Evolutionary conservation across 2,329 filamentous ascomycete species (phyloP), one percentile per base, ranked within the genome.

Genomic region (Nothophoma quercina): DNA sequence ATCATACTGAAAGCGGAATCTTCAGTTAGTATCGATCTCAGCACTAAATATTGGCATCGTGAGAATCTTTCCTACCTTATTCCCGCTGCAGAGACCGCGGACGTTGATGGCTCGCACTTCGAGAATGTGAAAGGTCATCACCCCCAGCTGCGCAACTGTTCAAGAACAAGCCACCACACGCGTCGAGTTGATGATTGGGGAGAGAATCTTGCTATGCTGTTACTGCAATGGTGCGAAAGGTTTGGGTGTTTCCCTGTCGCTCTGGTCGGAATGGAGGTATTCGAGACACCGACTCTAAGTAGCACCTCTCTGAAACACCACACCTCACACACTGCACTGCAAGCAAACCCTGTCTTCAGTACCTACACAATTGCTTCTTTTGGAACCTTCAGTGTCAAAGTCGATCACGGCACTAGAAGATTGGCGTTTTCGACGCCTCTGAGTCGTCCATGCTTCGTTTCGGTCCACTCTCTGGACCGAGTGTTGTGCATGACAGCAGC

Each of bases 381-480:
- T 5, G 50, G 50, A 21, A 53, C 12, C 12, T 30, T 32, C 19
- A 22, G 10, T 13, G 26, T 42, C 8, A 16, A 46, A 21, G 26
- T 59, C 47, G 59, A 59, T 57, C 40, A 42, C 55, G 47, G 59
- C 59, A 55, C 59, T 62, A 62, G 46, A 62, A 49, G 48, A 50
- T 62, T 62, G 59, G 59, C 59, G 56, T 50, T 55, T 55, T 40
- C 13, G 30, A 29, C 10, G 25, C 44, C 44, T 44, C 28, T 49
- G 33, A 49, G 44, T 48, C 51, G 44, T 12, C 22, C 6, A 29
- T 23, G 33, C 28, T 13, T 33, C 39, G 55, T 51, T 40, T 43
- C 29, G 51, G 34, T 40, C 13, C 40, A 35, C 19, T 15, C 8
- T 23, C n/a, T 23, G 34, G 25, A 45, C 28, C 34, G 21, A 41